A percentile compares a stretch with the other conserved stretches of the same genome.
phyloP scores from a whole-genome alignment of 202 grass and related monocot species.

The Thinopyrum obtusiflorum region DNA sequence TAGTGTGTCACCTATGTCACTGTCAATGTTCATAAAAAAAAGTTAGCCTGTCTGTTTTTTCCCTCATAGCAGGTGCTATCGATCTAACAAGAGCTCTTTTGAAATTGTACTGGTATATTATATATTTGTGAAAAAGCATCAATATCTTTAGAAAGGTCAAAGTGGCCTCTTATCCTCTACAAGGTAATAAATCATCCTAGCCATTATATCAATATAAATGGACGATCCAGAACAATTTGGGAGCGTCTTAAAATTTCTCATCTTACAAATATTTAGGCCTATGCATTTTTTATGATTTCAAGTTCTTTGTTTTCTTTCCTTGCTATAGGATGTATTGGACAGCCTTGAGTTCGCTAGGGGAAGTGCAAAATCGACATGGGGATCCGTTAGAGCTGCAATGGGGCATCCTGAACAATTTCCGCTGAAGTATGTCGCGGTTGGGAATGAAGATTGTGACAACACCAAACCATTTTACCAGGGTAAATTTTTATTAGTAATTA shows the following conservation, averaged over 20 bases:
- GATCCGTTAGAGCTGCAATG: constrained; percentile 64
- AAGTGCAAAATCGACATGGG: constrained; percentile 63
- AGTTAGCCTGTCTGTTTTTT: not conserved
- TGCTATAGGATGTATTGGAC: constrained; percentile 58
- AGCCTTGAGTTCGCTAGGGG: constrained; percentile 85
- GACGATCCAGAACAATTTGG: not conserved
- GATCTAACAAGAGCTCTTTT: not conserved
- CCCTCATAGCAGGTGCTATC: not conserved
- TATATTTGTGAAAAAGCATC: not conserved
- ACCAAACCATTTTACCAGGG: constrained; percentile 43
- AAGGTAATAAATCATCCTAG: not conserved
- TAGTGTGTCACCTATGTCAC: not conserved
- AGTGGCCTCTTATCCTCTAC: not conserved
- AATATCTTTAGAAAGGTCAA: not conserved
- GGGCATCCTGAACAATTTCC: constrained; percentile 74
- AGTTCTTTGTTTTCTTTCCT: constrained; percentile 11
- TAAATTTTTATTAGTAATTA: constrained; percentile 27
- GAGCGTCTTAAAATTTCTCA: not conserved
- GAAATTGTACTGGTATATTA: not conserved
- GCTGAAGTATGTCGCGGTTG: constrained; percentile 71
- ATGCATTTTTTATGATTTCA: not conserved
- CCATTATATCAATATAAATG: not conserved
- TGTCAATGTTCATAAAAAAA: not conserved
- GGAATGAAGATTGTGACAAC: constrained; percentile 78
- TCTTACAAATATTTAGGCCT: not conserved